Conservation (phyloP, 306 rosid species). For the Lupinus albus region DNA sequence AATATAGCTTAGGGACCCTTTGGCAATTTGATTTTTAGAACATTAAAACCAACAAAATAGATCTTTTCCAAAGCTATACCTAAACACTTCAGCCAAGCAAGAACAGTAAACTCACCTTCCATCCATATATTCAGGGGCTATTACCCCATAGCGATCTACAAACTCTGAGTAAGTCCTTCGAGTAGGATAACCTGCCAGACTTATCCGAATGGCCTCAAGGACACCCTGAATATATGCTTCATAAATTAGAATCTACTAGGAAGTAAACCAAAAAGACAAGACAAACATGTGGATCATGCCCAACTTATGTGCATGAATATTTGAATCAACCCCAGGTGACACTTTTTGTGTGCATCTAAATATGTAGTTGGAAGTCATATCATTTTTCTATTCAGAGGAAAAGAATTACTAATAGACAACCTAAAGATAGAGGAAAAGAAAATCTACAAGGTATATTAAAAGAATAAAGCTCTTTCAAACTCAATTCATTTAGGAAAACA, state of each 20-base stretch:
- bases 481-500: background rate
- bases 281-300: conserved; percentile 22
- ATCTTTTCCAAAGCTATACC: conserved; percentile 4
- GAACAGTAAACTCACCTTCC: conserved; percentile 63
- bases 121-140: conserved; percentile 70
- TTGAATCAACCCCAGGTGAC: conserved; percentile 8
- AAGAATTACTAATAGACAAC: background rate
- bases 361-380: background rate
- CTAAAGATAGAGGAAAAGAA: background rate
- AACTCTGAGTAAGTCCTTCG: conserved; percentile 86
- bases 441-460: background rate
- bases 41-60: conserved; percentile 3
- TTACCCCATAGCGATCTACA: conserved; percentile 91
- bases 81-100: background rate
- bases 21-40: background rate
- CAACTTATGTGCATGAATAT: conserved; percentile 34
- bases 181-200: conserved; percentile 97
- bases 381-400: conserved; percentile 2
- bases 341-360: background rate
- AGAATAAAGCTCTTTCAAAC: background rate
- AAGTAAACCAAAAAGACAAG: conserved; percentile 31
- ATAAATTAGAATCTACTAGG: conserved; percentile 9
- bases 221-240: conserved; percentile 66
- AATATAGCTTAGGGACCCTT: background rate
- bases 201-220: conserved; percentile 96